A percentile compares a stretch with the other conserved stretches of the same genome.
Evolutionary conservation across 768 basidiomycete genomes (phyloP).

Genomic region (Mycena capillaripes): DNA sequence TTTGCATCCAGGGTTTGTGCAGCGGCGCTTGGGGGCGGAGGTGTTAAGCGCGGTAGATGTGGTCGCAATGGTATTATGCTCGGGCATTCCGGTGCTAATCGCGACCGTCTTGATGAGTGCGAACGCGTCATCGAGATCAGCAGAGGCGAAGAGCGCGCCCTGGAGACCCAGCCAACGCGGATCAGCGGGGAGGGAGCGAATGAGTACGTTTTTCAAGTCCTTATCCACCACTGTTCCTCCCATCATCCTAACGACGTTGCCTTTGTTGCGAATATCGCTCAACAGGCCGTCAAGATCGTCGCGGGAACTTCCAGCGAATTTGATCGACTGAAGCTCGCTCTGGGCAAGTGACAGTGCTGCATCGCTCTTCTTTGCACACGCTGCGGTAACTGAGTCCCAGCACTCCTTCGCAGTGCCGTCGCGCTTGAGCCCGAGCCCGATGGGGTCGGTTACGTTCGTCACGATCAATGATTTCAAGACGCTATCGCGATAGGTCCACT

Average conservation of each 20-base stretch:
- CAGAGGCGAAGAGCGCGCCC: no score
- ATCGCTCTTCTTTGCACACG: constrained; percentile 8
- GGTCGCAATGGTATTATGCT: no score
- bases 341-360: constrained; percentile 19
- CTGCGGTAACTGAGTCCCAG: constrained; percentile 4
- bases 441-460: constrained; percentile 16
- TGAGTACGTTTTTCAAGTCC: no score
- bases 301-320: constrained; percentile 1
- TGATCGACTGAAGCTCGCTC: constrained; percentile 15
- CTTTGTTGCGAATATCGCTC: constrained; percentile 7
- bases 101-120: no score
- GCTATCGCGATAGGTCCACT: constrained; percentile 19
- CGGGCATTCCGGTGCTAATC: no score
- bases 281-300: constrained; percentile 13
- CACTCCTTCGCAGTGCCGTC: constrained; percentile 13
- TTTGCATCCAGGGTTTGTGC: neutral
- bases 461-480: constrained; percentile 8
- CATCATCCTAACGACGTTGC: no score
- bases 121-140: no score
- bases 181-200: no score
- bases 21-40: no score
- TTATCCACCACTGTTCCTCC: no score
- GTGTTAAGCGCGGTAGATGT: neutral
- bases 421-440: constrained; percentile 18
- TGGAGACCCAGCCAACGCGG: no score